These are phyloP conservation scores for Barnettozyma pratensis DNA, from an alignment of 805 yeast species.

Conservation along the genomic window DNA sequence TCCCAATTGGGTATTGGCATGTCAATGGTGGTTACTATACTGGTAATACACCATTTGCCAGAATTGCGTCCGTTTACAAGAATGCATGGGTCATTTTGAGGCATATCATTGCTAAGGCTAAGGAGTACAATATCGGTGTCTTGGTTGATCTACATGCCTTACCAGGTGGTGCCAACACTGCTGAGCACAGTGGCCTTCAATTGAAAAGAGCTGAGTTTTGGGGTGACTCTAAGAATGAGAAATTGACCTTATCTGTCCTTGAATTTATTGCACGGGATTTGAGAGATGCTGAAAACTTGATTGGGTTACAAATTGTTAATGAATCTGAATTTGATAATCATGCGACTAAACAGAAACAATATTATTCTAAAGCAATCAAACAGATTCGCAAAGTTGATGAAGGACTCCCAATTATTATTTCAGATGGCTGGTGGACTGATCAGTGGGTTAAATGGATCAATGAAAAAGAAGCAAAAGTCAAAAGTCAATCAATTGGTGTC, in stretches of 20 bases:
- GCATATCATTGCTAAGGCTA: constrained; percentile 56
- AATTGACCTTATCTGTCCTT: constrained; percentile 44
- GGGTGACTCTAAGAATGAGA: constrained; percentile 38
- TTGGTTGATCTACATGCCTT: constrained; percentile 83
- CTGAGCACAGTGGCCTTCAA: constrained; percentile 75
- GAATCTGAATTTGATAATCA: constrained; percentile 67
- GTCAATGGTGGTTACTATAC: constrained; percentile 59
- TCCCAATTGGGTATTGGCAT: constrained; percentile 92
- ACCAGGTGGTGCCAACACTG: constrained; percentile 89
- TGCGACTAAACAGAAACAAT: constrained; percentile 47
- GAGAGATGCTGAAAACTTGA: constrained; percentile 54
- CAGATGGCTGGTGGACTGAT: constrained; percentile 92
- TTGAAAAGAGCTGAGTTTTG: constrained; percentile 62
- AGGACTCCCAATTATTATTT: constrained; percentile 66
- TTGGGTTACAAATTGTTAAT: constrained; percentile 81
- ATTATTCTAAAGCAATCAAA: constrained; percentile 60
- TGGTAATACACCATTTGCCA: constrained; percentile 57
- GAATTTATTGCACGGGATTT: constrained; percentile 62
- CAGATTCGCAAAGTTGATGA: constrained; percentile 52
- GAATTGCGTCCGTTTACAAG: constrained; percentile 50
- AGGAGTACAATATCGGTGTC: constrained; percentile 57
- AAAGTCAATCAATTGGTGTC: constrained; percentile 45
- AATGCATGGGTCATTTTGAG: constrained; percentile 69
- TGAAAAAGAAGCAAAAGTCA: constrained; percentile 34
- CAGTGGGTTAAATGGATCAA: constrained; percentile 68